Base-by-base conservation (phyloP, 75 land plant genomes). In the Adiantum capillusveneris region DNA sequence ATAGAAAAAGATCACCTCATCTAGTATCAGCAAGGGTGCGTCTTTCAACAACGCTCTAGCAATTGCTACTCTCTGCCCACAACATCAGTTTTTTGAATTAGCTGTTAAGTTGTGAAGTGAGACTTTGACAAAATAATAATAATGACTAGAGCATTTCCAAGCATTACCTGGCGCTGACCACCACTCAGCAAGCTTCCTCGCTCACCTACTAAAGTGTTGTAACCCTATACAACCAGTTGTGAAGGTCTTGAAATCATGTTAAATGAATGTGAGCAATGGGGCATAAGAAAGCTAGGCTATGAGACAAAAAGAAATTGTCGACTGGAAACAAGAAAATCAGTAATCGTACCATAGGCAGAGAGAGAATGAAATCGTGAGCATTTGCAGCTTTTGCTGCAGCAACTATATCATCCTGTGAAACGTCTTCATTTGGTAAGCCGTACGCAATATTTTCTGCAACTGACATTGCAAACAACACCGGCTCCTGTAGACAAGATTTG, bases 341-440 rank as follows among this genome's bases (percentile, higher is more conserved):
- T n/a, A n/a, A n/a, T n/a, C n/a, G n/a, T n/a, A 95, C 99, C 96
- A 90, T 83, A 13, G 99, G 96, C 28, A 95, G 88, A 27, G 91
- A 70, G 61, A 84, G 64, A 27, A 95, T 82, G 52, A 95, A 95
- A 12, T 95, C 99, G 75, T 95, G 99, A 42, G 92, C 99, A 71
- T 95, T 95, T 56, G 99, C 99, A 57, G 99, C 96, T 75, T 90
- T 95, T 18, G 99, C 96, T 54, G 96, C 96, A 52, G 73, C 83
- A 62, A 95, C 64, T 2, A 95, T 77, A 41, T 90, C 90, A 30
- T 82, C 88, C 60, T 75, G 79, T 37, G 92, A 80, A 21, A 90
- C 91, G 58, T 95, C 59, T 21, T 84, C 80, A 72, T 90, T 86
- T 58, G 99, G 99, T 17, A 86, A 70, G 31, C 99, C 99, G 76